Evolutionary conservation across 208 protist species (phyloP), one percentile per base, ranked within the genome.

Genomic region (Naegleria gruberi): DNA sequence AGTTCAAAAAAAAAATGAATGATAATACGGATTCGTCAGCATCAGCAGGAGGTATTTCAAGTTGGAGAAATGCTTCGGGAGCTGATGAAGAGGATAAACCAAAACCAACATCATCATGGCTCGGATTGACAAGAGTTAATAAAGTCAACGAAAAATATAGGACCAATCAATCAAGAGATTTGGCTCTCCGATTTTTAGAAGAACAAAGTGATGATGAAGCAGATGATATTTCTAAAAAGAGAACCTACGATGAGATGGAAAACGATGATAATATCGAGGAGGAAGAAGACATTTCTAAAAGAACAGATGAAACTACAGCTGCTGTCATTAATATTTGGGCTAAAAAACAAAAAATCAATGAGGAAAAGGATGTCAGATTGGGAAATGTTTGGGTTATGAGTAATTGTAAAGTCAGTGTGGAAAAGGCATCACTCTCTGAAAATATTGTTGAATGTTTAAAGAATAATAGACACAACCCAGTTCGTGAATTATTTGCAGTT

Each of bases 361-460:
- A 82, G 74, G 1, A 34, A 40, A 34, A 82, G 40, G 82, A 87
- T 40, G n/a, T 55, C 0, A 51, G 43, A 17, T 26, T 45, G n/a
- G 82, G n/a, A 23, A 87, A 87, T 55, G 82, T 87, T 57, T 87
- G 82, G 82, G 43, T 87, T 4, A 87, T 87, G 82, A 40, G 43
- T 17, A 55, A 34, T 55, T 5, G 10, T 41, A 46, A 26, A 40
- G 23, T 87, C 0, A 8, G 43, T 41, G 7, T 87, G 0, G 82
- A 87, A 23, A 46, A 87, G 30, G 17, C 82, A 45, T 57, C 17
- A n/a, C 43, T 87, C 12, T n/a, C 41, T 46, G 30, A 45, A 55
- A 87, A 87, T n/a, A 40, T 87, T 41, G 40, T 51, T 15, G 23
- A 45, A 34, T 8, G 26, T 10, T 41, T 87, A 37, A 6, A 44